Evolutionary conservation across 1,284 basidiomycete genomes (phyloP).

Genomic region (Ustilago xerochloae): DNA sequence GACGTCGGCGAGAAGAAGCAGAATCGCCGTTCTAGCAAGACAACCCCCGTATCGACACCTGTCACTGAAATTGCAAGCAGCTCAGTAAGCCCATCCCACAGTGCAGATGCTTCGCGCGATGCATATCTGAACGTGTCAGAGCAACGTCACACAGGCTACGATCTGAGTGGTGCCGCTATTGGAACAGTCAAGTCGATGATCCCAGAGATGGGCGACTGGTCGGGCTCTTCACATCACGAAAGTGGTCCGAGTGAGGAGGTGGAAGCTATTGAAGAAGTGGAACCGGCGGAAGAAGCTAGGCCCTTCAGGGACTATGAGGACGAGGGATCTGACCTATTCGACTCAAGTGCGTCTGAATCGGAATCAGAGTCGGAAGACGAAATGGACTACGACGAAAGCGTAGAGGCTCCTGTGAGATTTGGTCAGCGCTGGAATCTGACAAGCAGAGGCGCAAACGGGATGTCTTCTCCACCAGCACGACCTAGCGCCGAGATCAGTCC

Average conservation of each 20-base stretch:
- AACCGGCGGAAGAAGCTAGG: neutral
- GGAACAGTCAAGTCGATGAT: conserved; percentile 44
- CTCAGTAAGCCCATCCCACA: neutral
- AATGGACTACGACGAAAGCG: conserved; percentile 17
- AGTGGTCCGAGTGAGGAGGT: neutral
- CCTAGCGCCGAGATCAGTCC: neutral
- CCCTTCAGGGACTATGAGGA: conserved; percentile 47
- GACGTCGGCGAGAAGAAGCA: neutral
- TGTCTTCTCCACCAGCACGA: neutral
- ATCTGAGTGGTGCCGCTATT: conserved; percentile 11
- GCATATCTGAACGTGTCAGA: conserved; percentile 23
- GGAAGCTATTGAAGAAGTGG: neutral
- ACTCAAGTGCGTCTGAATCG: conserved; percentile 22
- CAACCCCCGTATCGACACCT: neutral
- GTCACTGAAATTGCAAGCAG: neutral
- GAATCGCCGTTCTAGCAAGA: neutral
- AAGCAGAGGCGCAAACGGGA: neutral
- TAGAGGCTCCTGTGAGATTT: conserved; percentile 36
- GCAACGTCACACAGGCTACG: conserved; percentile 21
- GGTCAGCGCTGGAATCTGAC: conserved; percentile 31
- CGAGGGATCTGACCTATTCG: conserved; percentile 37
- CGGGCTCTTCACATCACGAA: conserved; percentile 7
- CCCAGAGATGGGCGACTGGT: conserved; percentile 41
- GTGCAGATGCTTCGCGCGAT: conserved; percentile 6
- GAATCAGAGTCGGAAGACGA: conserved; percentile 27